phyloP scores from a whole-genome alignment of 257 asterid species.

The Plantago elongata region DNA sequence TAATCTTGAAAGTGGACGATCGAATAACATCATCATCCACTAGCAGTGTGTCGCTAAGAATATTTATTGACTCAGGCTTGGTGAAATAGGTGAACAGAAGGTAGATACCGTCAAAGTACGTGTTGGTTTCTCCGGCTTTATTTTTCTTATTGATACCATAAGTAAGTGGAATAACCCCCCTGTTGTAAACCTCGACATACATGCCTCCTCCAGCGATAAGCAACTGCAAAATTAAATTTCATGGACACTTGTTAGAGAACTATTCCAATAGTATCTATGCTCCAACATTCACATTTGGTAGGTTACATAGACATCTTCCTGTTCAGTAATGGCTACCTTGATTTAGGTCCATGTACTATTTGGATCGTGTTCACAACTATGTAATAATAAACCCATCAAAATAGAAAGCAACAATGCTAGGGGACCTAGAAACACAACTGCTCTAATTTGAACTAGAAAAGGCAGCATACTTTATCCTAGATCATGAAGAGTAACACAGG shows the following conservation, averaged over 20 bases:
- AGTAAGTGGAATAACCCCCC: conserved; percentile 94
- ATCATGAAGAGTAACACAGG: background rate
- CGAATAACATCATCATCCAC: conserved; percentile 76
- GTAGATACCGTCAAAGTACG: conserved; percentile 87
- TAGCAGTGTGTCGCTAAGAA: conserved; percentile 44
- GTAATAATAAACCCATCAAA: background rate
- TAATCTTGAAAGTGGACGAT: conserved; percentile 69
- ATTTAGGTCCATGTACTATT: too few relatives aligned
- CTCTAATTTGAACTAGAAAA: too few relatives aligned
- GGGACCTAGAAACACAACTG: background rate
- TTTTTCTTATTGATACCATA: conserved; percentile 77
- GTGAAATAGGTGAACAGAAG: conserved; percentile 91
- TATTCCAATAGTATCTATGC: background rate
- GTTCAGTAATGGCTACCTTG: too few relatives aligned
- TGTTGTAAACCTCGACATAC: conserved; percentile 94
- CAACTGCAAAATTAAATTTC: conserved; percentile 43
- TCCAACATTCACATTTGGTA: too few relatives aligned
- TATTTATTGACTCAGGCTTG: conserved; percentile 62
- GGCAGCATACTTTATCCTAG: too few relatives aligned
- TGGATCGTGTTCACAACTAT: too few relatives aligned
- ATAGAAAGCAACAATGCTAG: background rate
- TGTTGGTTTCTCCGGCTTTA: conserved; percentile 88
- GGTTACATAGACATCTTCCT: too few relatives aligned
- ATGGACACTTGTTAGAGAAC: background rate
- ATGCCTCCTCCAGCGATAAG: conserved; percentile 93